A percentile compares a stretch with the other conserved stretches of the same genome.
phyloP scores from a whole-genome alignment of 2,329 filamentous ascomycete genomes.

The Talaromyces atroroseus region DNA sequence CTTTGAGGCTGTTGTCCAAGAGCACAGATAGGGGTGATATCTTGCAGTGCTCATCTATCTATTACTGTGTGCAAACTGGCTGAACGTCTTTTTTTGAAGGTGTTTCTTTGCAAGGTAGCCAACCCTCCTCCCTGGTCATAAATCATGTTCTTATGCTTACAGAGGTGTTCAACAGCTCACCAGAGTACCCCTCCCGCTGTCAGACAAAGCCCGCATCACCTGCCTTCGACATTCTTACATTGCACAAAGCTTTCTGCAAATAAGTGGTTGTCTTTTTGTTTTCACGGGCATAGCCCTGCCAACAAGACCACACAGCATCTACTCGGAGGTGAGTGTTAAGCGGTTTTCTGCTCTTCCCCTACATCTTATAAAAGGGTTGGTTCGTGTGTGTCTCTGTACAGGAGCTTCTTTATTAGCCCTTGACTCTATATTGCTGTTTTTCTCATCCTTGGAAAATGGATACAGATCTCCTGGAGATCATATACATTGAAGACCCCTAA shows the following conservation, averaged over 20 bases:
- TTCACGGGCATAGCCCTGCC: background rate
- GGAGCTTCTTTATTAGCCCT: background rate
- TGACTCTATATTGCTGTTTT: background rate
- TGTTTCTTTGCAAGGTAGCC: background rate
- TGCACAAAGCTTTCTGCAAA: background rate
- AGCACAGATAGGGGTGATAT: slow-evolving; percentile 2
- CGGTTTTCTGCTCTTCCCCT: background rate
- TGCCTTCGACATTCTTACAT: background rate
- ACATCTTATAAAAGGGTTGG: background rate
- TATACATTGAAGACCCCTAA: background rate
- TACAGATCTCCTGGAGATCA: background rate
- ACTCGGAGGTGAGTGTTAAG: background rate
- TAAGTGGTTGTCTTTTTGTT: background rate
- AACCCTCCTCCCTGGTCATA: too few species aligned
- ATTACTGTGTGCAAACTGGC: background rate
- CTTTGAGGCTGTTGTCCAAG: slow-evolving; percentile 2
- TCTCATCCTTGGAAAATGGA: background rate
- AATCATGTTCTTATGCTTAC: background rate
- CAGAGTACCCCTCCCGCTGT: background rate
- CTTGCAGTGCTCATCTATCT: background rate
- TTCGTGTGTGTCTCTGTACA: background rate
- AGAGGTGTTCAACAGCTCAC: background rate
- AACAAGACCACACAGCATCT: background rate
- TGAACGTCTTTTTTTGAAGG: background rate
- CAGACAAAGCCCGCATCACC: background rate